Evolutionary conservation across 2,329 filamentous ascomycete genomes (phyloP).

Genomic region (Ceratocystiopsis minuta): DNA sequence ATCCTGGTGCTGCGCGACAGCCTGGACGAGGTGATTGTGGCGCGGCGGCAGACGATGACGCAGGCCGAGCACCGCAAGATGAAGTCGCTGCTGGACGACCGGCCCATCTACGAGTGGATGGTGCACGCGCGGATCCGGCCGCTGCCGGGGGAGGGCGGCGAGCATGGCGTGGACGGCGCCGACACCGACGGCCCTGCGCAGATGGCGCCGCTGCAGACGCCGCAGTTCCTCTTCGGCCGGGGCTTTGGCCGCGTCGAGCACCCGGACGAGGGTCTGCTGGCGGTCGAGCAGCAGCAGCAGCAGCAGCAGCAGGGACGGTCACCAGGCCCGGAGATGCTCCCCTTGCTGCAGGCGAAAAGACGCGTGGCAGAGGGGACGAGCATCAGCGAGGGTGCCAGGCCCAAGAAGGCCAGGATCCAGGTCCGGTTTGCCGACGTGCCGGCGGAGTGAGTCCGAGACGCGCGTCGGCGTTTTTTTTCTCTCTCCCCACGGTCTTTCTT

Average conservation of each 20-base stretch:
- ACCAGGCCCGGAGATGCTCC: too few relatives aligned
- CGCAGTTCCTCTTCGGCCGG: conserved; percentile 32
- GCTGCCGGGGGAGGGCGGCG: conserved; percentile 8
- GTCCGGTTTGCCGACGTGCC: too few relatives aligned
- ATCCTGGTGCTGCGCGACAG: conserved; percentile 66
- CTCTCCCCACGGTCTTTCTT: too few relatives aligned
- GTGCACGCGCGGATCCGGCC: conserved; percentile 28
- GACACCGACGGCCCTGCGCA: conserved; percentile 22
- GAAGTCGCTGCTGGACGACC: conserved; percentile 39
- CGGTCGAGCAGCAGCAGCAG: too few relatives aligned
- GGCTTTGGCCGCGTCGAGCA: conserved; percentile 25
- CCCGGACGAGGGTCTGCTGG: conserved; percentile 26
- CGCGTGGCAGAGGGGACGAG: too few relatives aligned
- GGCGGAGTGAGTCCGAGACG: too few relatives aligned
- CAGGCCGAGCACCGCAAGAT: conserved; percentile 39
- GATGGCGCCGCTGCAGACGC: conserved; percentile 26
- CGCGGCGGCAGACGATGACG: conserved; percentile 57
- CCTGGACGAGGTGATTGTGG: conserved; percentile 69
- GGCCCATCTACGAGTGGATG: conserved; percentile 40
- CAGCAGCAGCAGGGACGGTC: too few relatives aligned
- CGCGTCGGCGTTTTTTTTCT: too few relatives aligned
- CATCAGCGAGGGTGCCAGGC: too few relatives aligned
- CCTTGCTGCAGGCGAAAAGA: too few relatives aligned
- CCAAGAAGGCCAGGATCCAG: too few relatives aligned
- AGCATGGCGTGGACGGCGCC: neutral